Evolutionary conservation across 2,329 filamentous ascomycete species (phyloP), one percentile per base, ranked within the genome.

Genomic region (Cladobotryum mycophilum): DNA sequence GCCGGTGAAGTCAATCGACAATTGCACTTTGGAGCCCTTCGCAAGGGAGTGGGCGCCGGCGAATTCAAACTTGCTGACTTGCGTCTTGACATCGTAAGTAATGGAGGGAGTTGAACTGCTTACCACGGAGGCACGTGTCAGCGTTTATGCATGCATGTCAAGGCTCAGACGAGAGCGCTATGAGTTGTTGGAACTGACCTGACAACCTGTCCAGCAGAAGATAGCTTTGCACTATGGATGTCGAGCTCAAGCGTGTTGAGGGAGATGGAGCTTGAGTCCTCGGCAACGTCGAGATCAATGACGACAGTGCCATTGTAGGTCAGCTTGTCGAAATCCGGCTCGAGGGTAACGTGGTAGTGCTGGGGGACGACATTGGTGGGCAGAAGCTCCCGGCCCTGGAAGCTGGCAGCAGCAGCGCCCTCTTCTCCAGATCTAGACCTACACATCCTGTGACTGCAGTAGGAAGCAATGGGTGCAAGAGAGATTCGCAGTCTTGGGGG

Each of bases 311-410:
- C 92, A 53, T 92, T 81, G 67, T 92, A 97, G 56, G 83, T 89
- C 70, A 93, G 89, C 57, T 86, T 90, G 61, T 87, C 79, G 60
- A 97, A 88, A 73, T 96, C 82, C 49, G 92, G 90, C 73, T 97
- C 93, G 55, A 97, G 78, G 1, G 88, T 93, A 60, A 97, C 72
- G 68, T 95, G 83, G 72, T 97, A 97, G 73, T 97, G 90, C 37
- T 79, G 72, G n/a, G 92, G 91, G 68, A 92, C 86, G 63, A 96
- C 89, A 65, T 96, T 95, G 70, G 85, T 84, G 47, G 92, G 93
- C 61, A 97, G 79, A 58, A 97, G 85, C 75, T 95, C 87, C 61
- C 92, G 85, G 37, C 58, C 61, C 15, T 63, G 70, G 42, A 49
- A 34, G 25, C 42, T 49, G 17, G 51, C 45, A 17, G 57, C 38